Base-by-base conservation (phyloP, 352 stramenopile genomes). In the Thraustochytrium striatum region DNA sequence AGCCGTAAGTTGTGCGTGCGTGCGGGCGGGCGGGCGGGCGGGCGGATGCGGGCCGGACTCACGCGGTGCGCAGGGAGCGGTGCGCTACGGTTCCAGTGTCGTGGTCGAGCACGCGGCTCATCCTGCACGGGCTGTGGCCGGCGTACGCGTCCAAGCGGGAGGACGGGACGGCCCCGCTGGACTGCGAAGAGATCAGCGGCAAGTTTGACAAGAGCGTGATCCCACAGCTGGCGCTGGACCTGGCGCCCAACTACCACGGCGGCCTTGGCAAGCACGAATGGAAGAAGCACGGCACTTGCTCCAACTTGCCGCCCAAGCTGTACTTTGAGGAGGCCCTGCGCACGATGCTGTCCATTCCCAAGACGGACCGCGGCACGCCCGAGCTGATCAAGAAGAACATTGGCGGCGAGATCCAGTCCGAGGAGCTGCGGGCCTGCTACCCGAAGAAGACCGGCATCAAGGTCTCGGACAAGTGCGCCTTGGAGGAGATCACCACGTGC, bases 261-360 rank as follows among this genome's bases (percentile, higher is more conserved):
- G 70, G 70, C 5, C 58, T 80, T 16, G 70, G 13, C 16, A 78
- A 72, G 11, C 70, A 80, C 58, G 70, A 80, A 28, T 80, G 70
- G 70, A 80, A 69, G 25, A 80, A 80, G 70, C 70, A 80, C 58
- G 70, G 70, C 32, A 72, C 70, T 19, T 80, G 70, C 70, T 58
- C 32, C 38, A 38, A 38, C 35, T 44, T 80, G 53, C 58, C 70
- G 11, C 70, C 70, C n/a, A 70, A 80, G 36, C 28, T 72, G 39
- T 80, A 80, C 33, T 80, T 80, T 35, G 58, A 80, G 41, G 70
- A 80, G 33, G 55, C 70, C 9, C 58, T 80, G 39, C 38, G 70
- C 32, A 59, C 58, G 39, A 80, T 80, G 70, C 70, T 80, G n/a
- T 28, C 55, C 7, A 62, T 80, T 1, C 70, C 70, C 36, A 57